phyloP scores from a whole-genome alignment of 169 alveolate species.

The Eimeria falciformis region DNA sequence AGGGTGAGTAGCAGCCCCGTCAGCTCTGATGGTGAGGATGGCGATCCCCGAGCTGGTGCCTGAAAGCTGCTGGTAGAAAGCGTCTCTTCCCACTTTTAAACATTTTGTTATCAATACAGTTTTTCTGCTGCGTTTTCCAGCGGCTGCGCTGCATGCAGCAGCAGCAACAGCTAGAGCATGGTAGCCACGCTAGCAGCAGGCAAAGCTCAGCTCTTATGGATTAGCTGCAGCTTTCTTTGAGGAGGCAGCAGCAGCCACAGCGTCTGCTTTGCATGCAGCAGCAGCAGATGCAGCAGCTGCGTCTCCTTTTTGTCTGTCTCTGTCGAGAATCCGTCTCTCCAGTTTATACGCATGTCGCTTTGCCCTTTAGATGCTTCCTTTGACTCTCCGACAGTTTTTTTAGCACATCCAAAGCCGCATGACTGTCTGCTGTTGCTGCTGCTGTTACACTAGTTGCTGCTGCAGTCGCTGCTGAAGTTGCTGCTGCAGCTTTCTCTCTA shows the following conservation, averaged over 20 bases:
- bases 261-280: slow-evolving; percentile 3
- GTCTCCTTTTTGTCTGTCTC: not conserved
- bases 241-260: slow-evolving; percentile 8
- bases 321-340: not conserved
- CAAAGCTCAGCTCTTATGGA: not conserved
- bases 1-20: too few relatives aligned
- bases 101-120: too few relatives aligned
- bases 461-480: slow-evolving; percentile 31
- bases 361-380: not conserved
- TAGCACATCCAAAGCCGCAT: not conserved
- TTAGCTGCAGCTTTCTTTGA: not conserved
- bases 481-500: not conserved
- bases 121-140: not conserved
- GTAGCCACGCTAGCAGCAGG: not conserved
- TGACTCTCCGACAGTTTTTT: not conserved
- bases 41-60: too few relatives aligned
- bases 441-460: slow-evolving; percentile 18
- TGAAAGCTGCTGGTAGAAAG: too few relatives aligned
- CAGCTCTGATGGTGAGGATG: too few relatives aligned
- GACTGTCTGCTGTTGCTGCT: not conserved
- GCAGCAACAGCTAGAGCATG: slow-evolving; percentile 15
- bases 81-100: too few relatives aligned
- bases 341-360: not conserved
- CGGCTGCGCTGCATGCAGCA: slow-evolving; percentile 30
- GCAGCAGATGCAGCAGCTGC: slow-evolving; percentile 19